Percentiles rank a stretch among this genome's conserved stretches.
Evolutionary conservation across 768 basidiomycete species (phyloP).

Genomic region (Guyanaporus albipodus): DNA sequence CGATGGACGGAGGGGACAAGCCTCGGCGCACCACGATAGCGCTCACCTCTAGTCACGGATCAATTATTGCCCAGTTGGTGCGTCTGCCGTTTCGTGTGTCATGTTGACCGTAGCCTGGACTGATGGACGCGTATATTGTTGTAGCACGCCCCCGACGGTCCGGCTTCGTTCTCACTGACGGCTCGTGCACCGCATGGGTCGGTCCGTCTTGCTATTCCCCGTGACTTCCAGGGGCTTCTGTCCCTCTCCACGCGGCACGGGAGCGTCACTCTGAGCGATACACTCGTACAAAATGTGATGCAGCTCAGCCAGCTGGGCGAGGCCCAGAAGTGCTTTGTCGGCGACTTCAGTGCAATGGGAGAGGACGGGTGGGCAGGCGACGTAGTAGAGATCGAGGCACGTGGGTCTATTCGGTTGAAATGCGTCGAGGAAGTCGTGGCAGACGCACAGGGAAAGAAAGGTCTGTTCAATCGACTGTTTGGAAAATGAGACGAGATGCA

Average conservation of each 20-base stretch:
- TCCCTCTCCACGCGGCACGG: conserved; percentile 18
- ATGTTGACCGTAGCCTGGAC: neutral
- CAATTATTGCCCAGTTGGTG: conserved; percentile 18
- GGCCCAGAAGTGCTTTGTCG: conserved; percentile 22
- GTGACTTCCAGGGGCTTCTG: conserved; percentile 20
- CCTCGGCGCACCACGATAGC: conserved; percentile 19
- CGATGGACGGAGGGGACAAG: neutral
- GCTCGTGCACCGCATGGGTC: conserved; percentile 11
- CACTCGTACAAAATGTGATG: conserved; percentile 13
- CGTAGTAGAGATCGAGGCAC: conserved; percentile 13
- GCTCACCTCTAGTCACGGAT: conserved; percentile 16
- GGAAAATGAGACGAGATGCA: neutral
- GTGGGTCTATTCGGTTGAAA: conserved; percentile 20
- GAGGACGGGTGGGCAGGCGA: conserved; percentile 22
- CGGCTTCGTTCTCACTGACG: conserved; percentile 15
- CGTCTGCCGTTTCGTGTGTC: neutral
- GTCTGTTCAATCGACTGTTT: conserved; percentile 22
- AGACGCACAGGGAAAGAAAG: conserved; percentile 1
- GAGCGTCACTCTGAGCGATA: conserved; percentile 9
- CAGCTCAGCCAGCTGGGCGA: conserved; percentile 21
- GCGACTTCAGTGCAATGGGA: conserved; percentile 18
- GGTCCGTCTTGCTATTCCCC: conserved; percentile 17
- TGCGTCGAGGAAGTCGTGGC: conserved; percentile 20
- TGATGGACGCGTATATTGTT: neutral
- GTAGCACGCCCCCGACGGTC: conserved; percentile 15